These are phyloP conservation scores for Metarhizium album DNA, from an alignment of 2,329 filamentous ascomycete species.

Conservation along the genomic window DNA sequence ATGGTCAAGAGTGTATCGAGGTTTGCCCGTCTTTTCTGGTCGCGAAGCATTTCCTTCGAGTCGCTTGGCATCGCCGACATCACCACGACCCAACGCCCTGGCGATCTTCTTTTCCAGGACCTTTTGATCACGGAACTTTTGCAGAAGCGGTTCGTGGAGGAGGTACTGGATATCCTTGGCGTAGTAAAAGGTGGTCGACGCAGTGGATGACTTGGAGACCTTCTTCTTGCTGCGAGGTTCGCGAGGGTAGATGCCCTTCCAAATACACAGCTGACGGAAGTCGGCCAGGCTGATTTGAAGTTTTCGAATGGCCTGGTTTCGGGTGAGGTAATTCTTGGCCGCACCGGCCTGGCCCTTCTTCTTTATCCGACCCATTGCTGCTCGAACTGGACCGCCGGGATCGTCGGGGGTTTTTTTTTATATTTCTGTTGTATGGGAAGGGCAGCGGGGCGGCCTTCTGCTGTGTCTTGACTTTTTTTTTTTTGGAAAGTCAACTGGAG, in stretches of 20 bases:
- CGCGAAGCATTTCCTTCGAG: conserved; percentile 78
- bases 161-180: conserved; percentile 97
- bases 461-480: conserved; percentile 20
- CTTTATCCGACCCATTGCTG: conserved; percentile 65
- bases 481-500: conserved; percentile 11
- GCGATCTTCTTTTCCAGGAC: conserved; percentile 95
- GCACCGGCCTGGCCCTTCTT: conserved; percentile 88
- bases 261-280: conserved; percentile 97
- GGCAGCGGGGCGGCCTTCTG: conserved; percentile 26
- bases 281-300: conserved; percentile 94
- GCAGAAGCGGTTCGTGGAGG: conserved; percentile 85
- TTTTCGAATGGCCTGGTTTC: conserved; percentile 94
- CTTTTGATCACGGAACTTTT: conserved; percentile 96
- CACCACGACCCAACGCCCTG: conserved; percentile 79
- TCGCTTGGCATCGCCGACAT: conserved; percentile 78
- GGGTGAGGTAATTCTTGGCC: conserved; percentile 96
- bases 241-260: conserved; percentile 98
- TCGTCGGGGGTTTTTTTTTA: conserved; percentile 8
- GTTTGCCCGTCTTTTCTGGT: conserved; percentile 82
- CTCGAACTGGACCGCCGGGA: conserved; percentile 5
- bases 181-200: conserved; percentile 85
- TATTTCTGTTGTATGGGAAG: conserved; percentile 9
- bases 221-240: conserved; percentile 97
- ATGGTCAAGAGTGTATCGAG: conserved; percentile 86
- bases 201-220: conserved; percentile 80